These are phyloP conservation scores for Diaporthe sp. DNA, from an alignment of 2,329 filamentous ascomycete species.

Conservation along the genomic window DNA sequence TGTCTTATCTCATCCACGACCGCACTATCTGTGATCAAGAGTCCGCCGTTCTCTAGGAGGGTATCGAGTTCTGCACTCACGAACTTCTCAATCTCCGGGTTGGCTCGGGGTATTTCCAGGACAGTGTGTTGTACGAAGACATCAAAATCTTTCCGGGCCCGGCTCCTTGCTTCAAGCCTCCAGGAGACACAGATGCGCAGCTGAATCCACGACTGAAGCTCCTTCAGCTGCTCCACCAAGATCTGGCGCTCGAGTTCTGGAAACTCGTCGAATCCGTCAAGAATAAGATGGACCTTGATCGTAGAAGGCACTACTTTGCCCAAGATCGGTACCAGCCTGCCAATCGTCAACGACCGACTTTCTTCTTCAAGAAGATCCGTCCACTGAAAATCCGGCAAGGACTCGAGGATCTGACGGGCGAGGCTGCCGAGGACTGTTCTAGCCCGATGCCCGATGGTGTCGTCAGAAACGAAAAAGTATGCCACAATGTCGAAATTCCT, in stretches of 20 bases:
- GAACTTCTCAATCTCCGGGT: slow-evolving; percentile 3
- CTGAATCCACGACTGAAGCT: slow-evolving; percentile 7
- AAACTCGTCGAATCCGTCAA: neutral
- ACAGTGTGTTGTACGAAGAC: neutral
- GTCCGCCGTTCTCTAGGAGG: neutral
- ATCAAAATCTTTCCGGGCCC: slow-evolving; percentile 1
- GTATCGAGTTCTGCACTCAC: neutral
- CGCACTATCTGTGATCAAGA: neutral
- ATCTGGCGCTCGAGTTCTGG: neutral
- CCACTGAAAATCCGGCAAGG: neutral
- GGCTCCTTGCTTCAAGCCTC: slow-evolving; percentile 6
- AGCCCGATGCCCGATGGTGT: neutral
- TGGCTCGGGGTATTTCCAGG: neutral
- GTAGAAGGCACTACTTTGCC: neutral
- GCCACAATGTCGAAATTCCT: neutral
- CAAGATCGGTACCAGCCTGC: neutral
- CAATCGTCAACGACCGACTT: neutral
- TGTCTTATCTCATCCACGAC: neutral
- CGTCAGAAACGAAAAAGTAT: slow-evolving; percentile 6
- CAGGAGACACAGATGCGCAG: slow-evolving; percentile 12
- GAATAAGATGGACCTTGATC: neutral
- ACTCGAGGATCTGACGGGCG: slow-evolving; percentile 1
- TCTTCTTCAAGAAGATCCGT: neutral
- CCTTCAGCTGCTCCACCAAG: neutral
- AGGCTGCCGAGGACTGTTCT: neutral